These are phyloP conservation scores for Leptomonas pyrrhocoris DNA, from an alignment of 208 protist species.

Conservation along the genomic window DNA sequence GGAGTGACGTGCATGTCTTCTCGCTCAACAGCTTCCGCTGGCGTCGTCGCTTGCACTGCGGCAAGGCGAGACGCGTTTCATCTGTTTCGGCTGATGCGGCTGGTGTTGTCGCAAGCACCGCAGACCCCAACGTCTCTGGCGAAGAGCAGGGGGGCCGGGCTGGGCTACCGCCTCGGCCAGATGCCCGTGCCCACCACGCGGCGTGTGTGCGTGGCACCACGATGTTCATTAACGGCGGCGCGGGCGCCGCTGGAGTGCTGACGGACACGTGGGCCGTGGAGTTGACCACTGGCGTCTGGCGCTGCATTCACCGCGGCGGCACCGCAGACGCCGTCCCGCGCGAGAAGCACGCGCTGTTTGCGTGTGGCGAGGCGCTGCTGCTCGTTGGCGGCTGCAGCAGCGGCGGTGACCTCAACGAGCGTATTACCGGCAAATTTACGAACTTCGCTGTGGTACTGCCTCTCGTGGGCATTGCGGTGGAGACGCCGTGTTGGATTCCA, in stretches of 20 bases:
- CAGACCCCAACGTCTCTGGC: slow-evolving; percentile 2
- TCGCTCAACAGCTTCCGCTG: slow-evolving; percentile 64
- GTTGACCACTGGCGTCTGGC: slow-evolving; percentile 58
- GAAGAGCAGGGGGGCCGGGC: not conserved
- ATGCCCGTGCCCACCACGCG: slow-evolving; percentile 63
- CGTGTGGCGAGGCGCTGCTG: slow-evolving; percentile 70
- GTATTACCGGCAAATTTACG: slow-evolving; percentile 59
- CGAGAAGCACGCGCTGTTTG: slow-evolving; percentile 73
- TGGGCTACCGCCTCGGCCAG: slow-evolving; percentile 19
- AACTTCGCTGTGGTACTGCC: slow-evolving; percentile 78
- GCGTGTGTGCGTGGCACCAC: slow-evolving; percentile 52
- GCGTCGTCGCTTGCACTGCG: slow-evolving; percentile 27
- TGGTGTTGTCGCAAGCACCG: not conserved
- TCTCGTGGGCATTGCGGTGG: slow-evolving; percentile 29
- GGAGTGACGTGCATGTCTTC: slow-evolving; percentile 40
- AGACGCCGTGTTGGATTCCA: slow-evolving; percentile 70
- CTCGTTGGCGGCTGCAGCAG: slow-evolving; percentile 75
- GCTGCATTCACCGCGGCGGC: slow-evolving; percentile 58
- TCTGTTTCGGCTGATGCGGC: not conserved
- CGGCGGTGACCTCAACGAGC: slow-evolving; percentile 32
- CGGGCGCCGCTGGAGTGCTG: slow-evolving; percentile 36
- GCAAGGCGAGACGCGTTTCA: not conserved
- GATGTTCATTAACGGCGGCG: slow-evolving; percentile 80
- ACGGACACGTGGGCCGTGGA: slow-evolving; percentile 78
- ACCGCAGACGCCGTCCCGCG: slow-evolving; percentile 67